Evolutionary conservation across 1,284 basidiomycete species (phyloP), one percentile per base, ranked within the genome.

Genomic region (Rhodotorula sp.): DNA sequence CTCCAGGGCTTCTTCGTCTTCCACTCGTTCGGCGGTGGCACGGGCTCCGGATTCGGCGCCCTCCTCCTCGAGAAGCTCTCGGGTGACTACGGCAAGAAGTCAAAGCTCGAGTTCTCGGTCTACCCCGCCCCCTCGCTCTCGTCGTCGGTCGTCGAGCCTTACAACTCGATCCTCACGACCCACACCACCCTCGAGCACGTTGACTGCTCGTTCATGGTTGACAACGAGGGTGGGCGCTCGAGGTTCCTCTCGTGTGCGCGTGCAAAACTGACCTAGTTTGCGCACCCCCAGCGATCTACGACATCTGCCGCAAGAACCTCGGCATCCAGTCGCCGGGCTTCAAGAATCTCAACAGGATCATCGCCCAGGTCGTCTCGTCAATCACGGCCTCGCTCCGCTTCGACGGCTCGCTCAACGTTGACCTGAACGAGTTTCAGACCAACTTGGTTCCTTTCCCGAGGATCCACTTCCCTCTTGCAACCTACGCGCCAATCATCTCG

Each of bases 1-100:
- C 89, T 99, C 56, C 96, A 99, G 83, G 95, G 96, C 77, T 99
- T 99, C 87, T 99, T 99, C 81, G 93, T 99, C 80, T 99, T 99
- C 88, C 96, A 99, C 85, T 99, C 96, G 56, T 75, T 70, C 65
- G 96, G 96, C 80, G 96, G 96, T 82, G 96, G 96, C 82, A 99
- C 95, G 77, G 96, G 96, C 79, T 99, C 96, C 73, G 96, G 96
- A 78, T 98, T 99, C 81, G 96, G 96, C 80, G 94, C 96, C 64
- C 89, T 99, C 77, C 85, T 99, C 65, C 87, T 99, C 74, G 96
- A 99, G 83, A 88, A 93, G 71, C 88, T 99, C 72, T 95, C 94
- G 54, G 89, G 90, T 73, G 95, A 99, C 83, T 99, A 98, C 79
- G 96, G 96, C 82, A 99, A 99, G 83, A 99, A 99, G 85, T 94